phyloP scores from a whole-genome alignment of 495 filamentous ascomycete genomes.

The Aspergillus biplanus region DNA sequence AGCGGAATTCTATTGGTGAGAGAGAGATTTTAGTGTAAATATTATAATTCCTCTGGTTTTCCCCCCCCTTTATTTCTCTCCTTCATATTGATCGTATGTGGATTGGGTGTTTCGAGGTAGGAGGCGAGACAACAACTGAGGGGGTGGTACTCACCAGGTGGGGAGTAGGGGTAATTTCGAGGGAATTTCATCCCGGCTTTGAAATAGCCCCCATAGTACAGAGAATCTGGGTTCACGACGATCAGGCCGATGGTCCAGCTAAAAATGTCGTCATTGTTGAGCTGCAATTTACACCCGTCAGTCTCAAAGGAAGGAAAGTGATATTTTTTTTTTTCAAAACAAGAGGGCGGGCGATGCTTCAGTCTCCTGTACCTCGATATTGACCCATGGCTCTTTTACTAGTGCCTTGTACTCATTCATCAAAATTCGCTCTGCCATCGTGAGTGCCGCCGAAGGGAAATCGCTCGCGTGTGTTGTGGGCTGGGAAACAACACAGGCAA shows the following conservation, averaged over 20 bases:
- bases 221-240: slow-evolving; percentile 87
- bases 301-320: neutral
- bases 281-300: slow-evolving; percentile 39
- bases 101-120: neutral
- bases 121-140: neutral
- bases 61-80: neutral
- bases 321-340: neutral
- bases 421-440: slow-evolving; percentile 76
- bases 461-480: slow-evolving; percentile 1
- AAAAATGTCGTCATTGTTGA: slow-evolving; percentile 76
- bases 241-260: slow-evolving; percentile 87
- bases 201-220: slow-evolving; percentile 93
- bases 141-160: slow-evolving; percentile 58
- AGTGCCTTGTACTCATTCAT: slow-evolving; percentile 88
- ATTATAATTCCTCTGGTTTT: neutral
- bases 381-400: slow-evolving; percentile 87
- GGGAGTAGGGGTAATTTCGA: slow-evolving; percentile 84
- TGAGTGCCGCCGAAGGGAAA: slow-evolving; percentile 10
- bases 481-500: neutral
- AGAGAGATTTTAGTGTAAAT: neutral
- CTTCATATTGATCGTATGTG: neutral
- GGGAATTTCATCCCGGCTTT: slow-evolving; percentile 87
- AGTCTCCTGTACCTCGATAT: slow-evolving; percentile 66
- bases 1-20: slow-evolving; percentile 68
- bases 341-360: neutral